phyloP scores from a whole-genome alignment of 2,329 filamentous ascomycete species.

The Fonsecaea pedrosoi region DNA sequence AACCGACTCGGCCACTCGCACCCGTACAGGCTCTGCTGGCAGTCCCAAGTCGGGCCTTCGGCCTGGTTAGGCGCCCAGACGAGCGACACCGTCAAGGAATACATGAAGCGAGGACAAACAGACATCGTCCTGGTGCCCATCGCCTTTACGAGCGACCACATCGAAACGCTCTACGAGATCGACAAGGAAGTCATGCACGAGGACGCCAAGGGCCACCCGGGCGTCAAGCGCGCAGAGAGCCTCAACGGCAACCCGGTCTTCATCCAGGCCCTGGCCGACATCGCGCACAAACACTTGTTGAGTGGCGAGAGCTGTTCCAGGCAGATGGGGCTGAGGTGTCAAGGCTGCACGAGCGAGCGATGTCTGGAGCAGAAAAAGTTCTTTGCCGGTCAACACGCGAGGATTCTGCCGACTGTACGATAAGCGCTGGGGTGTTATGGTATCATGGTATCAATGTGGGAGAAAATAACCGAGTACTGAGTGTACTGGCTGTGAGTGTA shows the following conservation, averaged over 20 bases:
- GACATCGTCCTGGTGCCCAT: slow-evolving; percentile 92
- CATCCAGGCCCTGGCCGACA: slow-evolving; percentile 84
- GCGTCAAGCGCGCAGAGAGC: slow-evolving; percentile 89
- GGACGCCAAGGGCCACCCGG: slow-evolving; percentile 67
- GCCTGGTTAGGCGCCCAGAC: slow-evolving; percentile 97
- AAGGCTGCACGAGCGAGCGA: slow-evolving; percentile 87
- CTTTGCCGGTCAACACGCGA: slow-evolving; percentile 56
- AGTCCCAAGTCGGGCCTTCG: slow-evolving; percentile 94
- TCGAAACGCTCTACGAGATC: slow-evolving; percentile 93
- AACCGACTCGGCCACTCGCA: slow-evolving; percentile 84
- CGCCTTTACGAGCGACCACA: slow-evolving; percentile 98
- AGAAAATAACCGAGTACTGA: not conserved
- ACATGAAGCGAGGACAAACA: slow-evolving; percentile 88
- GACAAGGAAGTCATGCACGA: slow-evolving; percentile 95
- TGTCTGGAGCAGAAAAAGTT: slow-evolving; percentile 77
- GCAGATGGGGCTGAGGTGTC: slow-evolving; percentile 91
- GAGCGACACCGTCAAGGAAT: slow-evolving; percentile 81
- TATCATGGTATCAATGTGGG: not conserved
- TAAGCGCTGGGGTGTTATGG: slow-evolving; percentile 6
- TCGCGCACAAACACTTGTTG: slow-evolving; percentile 80
- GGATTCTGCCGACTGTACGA: slow-evolving; percentile 33
- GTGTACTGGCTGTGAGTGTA: too few relatives aligned
- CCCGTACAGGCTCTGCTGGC: slow-evolving; percentile 94
- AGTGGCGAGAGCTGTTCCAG: slow-evolving; percentile 73
- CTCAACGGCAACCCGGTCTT: slow-evolving; percentile 91